Base-by-base conservation (phyloP, 768 basidiomycete genomes). In the Nidularia sp. region DNA sequence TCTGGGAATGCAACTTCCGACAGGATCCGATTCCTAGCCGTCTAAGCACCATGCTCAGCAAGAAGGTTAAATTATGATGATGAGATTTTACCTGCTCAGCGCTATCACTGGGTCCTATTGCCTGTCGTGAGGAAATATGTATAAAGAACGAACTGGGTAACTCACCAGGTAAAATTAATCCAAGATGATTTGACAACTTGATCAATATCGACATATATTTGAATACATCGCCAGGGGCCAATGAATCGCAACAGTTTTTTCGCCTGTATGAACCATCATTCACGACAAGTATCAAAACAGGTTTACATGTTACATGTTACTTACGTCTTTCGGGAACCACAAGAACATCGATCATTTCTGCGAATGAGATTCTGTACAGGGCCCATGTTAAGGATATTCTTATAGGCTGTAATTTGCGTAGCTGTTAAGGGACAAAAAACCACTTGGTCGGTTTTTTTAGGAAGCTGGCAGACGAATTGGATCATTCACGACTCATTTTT, bases 351-450 rank as follows among this genome's bases (percentile, higher is more conserved):
- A 10, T 89, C 82, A 51, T 92, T 85, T 60, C 87, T 84, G 13
- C 72, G 73, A 18, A 93, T 68, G 48, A 97, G 70, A 55, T 86
- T 84, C 60, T 89, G 83, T 6, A 97, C 80, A 4, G 81, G 74
- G 5, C 76, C 72, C 58, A 79, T 81, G n/a, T 66, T 67, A 22
- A 95, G 70, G 34, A 95, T 74, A 4, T 78, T 76, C 57, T 82
- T 87, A 66, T 97, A 96, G 0, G 85, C 89, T 12, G 66, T 62
- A 31, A 84, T 79, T 67, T 97, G 95, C 34, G 70, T 75, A 0
- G 70, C 53, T 0, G 89, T 89, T 47, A 98, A 70, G 12, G 93
- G 95, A 61, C 96, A 99, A 61, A 98, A 96, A 4, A 97, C 92
- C 10, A 98, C 89, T 61, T 93, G 75, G 58, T 99, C 96, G 0